Evolutionary conservation across 2,329 filamentous ascomycete species (phyloP), one percentile per base, ranked within the genome.

Genomic region (Cladophialophora psammophila): DNA sequence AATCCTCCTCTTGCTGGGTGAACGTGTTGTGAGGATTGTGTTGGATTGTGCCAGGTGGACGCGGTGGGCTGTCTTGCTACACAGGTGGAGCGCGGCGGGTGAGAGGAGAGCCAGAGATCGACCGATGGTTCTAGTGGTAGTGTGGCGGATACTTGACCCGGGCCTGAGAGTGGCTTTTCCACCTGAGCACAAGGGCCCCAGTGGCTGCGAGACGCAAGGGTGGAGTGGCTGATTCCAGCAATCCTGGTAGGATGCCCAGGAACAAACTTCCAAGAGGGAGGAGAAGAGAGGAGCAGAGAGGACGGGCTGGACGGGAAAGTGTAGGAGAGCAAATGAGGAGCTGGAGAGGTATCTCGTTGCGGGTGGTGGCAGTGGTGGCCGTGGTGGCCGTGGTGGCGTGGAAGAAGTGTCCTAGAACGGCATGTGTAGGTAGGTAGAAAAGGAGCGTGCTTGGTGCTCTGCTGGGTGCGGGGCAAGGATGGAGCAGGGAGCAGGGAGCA

Each of bases 1-100:
- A 50, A 20, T 50, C 20, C 4, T 18, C 8, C 9, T 10, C 18
- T 26, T 10, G 45, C 26, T 26, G 26, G 26, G 26, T 50, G 45
- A 50, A 50, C 45, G 45, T 50, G 18, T 50, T 50, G 26, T 26
- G 45, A 50, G 45, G 18, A 50, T 26, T 50, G 18, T 26, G 26
- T 3, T 8, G 45, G 18, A 50, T 26, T 50, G 18, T 26, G 26
- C 26, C 20, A 50, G 45, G 45, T 50, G 18, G 45, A 26, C 45
- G 45, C 45, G 45, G 45, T 50, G 45, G 45, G 45, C 45, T 50
- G 45, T 50, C 45, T 50, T 26, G 45, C 45, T 50, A 48, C 45
- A 50, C 45, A 50, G 18, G 45, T 50, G 45, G 45, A 20, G 18
- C 45, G 18, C 45, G 45, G 18, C 45, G 26, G 9, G 45, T 50